These are phyloP conservation scores for Aspergillus saccharolyticus DNA, from an alignment of 495 filamentous ascomycete genomes.

Conservation along the genomic window DNA sequence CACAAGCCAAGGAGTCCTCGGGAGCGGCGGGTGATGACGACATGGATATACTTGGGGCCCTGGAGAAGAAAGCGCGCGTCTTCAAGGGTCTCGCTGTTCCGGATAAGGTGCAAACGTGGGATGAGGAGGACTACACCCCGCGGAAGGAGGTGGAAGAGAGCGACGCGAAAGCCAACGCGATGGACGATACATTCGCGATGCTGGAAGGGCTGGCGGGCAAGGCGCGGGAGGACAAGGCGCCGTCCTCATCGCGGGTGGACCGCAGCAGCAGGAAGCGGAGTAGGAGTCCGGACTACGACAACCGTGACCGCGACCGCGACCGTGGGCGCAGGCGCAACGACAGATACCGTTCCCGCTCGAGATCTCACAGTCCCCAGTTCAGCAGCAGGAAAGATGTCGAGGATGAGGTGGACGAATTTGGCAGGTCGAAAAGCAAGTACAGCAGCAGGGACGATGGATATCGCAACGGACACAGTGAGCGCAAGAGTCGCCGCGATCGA, in stretches of 20 bases:
- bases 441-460: slow-evolving; percentile 38
- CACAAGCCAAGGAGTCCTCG: slow-evolving; percentile 11
- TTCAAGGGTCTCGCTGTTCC: slow-evolving; percentile 90
- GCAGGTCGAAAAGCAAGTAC: slow-evolving; percentile 40
- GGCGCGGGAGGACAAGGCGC: slow-evolving; percentile 37
- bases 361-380: slow-evolving; percentile 46
- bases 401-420: slow-evolving; percentile 61
- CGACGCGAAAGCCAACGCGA: slow-evolving; percentile 50
- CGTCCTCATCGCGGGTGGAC: slow-evolving; percentile 21
- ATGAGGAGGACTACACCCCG: slow-evolving; percentile 40
- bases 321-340: slow-evolving; percentile 47
- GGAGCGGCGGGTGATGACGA: slow-evolving; percentile 20
- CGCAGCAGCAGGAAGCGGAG: slow-evolving; percentile 59
- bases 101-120: slow-evolving; percentile 63
- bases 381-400: slow-evolving; percentile 49
- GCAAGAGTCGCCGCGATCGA: slow-evolving; percentile 36
- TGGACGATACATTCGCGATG: slow-evolving; percentile 92
- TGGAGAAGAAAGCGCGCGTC: slow-evolving; percentile 63
- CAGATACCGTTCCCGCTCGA: slow-evolving; percentile 52
- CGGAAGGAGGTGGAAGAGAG: slow-evolving; percentile 25
- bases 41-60: slow-evolving; percentile 42
- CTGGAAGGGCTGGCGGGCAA: slow-evolving; percentile 82
- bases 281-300: slow-evolving; percentile 62
- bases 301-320: slow-evolving; percentile 43
- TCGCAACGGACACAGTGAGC: slow-evolving; percentile 37